These are phyloP conservation scores for Cyclanthera cordifolia DNA, from an alignment of 306 rosid species.

Conservation along the genomic window DNA sequence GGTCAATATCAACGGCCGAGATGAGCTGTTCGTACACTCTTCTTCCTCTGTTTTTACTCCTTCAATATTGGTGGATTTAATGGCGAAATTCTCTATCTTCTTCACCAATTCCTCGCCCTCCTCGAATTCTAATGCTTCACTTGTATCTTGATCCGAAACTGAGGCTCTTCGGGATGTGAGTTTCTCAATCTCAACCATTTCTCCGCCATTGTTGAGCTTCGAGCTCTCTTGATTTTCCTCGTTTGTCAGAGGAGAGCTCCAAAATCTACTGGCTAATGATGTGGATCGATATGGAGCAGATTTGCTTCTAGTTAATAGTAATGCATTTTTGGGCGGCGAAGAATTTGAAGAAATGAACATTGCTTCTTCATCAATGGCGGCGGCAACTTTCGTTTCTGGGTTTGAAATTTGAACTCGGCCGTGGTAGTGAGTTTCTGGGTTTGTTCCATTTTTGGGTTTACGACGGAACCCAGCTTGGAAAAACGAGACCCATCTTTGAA, in stretches of 20 bases:
- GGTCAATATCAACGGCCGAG: constrained; percentile 41
- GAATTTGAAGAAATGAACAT: constrained; percentile 14
- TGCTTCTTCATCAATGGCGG: constrained; percentile 14
- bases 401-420: constrained; percentile 17
- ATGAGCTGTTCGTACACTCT: not conserved
- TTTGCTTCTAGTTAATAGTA: constrained; percentile 59
- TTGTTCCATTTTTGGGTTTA: constrained; percentile 18
- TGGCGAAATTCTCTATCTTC: constrained; percentile 5
- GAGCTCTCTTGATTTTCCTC: constrained; percentile 21
- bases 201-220: constrained; percentile 5
- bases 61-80: constrained; percentile 18
- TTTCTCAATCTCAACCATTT: constrained; percentile 12
- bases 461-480: constrained; percentile 26
- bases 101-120: constrained; percentile 12
- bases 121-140: constrained; percentile 14
- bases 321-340: constrained; percentile 61
- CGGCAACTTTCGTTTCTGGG: constrained; percentile 15
- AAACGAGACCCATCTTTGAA: constrained; percentile 39
- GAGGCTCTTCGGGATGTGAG: constrained; percentile 22
- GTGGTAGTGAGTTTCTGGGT: constrained; percentile 22
- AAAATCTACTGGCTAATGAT: constrained; percentile 57
- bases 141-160: constrained; percentile 24
- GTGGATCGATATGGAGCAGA: constrained; percentile 86
- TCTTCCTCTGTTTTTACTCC: constrained; percentile 12
- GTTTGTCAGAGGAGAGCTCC: constrained; percentile 44